phyloP scores from a whole-genome alignment of 257 asterid genomes.

The Primulina huaijiensis region DNA sequence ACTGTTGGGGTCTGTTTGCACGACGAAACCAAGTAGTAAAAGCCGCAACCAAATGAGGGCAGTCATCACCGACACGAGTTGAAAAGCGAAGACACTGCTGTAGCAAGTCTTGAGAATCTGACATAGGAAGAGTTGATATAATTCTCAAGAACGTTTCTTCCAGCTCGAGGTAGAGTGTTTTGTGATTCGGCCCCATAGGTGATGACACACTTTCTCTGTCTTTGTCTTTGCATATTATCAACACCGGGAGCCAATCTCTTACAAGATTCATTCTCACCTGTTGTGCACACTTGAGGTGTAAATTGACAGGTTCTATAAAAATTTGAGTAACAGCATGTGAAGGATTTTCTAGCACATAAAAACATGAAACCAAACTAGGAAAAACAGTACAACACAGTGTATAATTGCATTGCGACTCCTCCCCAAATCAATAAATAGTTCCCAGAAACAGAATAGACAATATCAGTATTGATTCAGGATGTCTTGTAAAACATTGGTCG shows the following conservation, averaged over 20 bases:
- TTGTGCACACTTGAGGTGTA: constrained; percentile 8
- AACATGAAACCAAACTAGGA: background rate
- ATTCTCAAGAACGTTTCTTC: constrained; percentile 78
- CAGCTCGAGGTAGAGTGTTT: constrained; percentile 59
- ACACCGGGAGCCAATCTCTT: constrained; percentile 87
- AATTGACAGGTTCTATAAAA: constrained; percentile 10
- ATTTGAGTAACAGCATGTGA: background rate
- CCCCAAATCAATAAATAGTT: background rate
- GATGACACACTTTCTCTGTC: constrained; percentile 25
- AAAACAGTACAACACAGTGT: background rate
- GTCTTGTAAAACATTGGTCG: background rate
- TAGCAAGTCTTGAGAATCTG: constrained; percentile 66
- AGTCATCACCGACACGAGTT: constrained; percentile 78
- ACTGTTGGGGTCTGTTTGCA: constrained; percentile 48
- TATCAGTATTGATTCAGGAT: background rate
- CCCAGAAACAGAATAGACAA: background rate
- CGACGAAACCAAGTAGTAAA: constrained; percentile 95
- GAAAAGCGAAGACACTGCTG: constrained; percentile 91
- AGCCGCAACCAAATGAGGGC: constrained; percentile 85
- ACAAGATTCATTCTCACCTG: constrained; percentile 90
- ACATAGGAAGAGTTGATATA: constrained; percentile 82
- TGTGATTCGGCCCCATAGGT: constrained; percentile 47
- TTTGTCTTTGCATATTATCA: constrained; percentile 69
- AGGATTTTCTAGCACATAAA: background rate
- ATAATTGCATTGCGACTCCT: background rate